Conservation (phyloP, 352 stramenopile genomes). For the Phytopythium oedochilum region DNA sequence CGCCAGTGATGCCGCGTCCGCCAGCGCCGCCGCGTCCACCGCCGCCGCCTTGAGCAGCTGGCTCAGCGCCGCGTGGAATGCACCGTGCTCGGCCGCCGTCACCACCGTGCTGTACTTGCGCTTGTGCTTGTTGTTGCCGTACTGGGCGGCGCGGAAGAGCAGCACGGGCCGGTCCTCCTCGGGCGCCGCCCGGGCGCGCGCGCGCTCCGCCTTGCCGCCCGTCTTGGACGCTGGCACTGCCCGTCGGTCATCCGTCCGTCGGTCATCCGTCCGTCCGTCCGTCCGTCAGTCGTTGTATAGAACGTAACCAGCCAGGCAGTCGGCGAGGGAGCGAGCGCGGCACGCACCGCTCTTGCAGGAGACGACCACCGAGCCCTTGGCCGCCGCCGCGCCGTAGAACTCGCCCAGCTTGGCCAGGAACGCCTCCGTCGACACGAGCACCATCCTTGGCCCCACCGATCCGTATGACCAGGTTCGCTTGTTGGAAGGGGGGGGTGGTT, state of each 20-base stretch:
- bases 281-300: too few relatives aligned
- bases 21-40: slow-evolving; percentile 29
- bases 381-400: slow-evolving; percentile 35
- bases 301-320: too few relatives aligned
- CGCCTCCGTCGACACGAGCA: slow-evolving; percentile 53
- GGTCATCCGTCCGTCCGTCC: too few relatives aligned
- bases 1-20: slow-evolving; percentile 25
- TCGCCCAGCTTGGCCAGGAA: slow-evolving; percentile 59
- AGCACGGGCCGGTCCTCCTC: slow-evolving; percentile 50
- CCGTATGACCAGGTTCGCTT: too few relatives aligned
- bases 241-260: too few relatives aligned
- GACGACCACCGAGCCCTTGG: slow-evolving; percentile 52
- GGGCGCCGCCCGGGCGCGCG: slow-evolving; percentile 29
- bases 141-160: slow-evolving; percentile 71
- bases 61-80: slow-evolving; percentile 65
- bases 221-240: slow-evolving; percentile 31
- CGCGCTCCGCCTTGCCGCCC: slow-evolving; percentile 27
- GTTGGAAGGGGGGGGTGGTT: too few relatives aligned
- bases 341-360: slow-evolving; percentile 66
- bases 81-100: slow-evolving; percentile 43
- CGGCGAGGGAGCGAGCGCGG: too few relatives aligned
- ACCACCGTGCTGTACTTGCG: slow-evolving; percentile 79
- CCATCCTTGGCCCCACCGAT: slow-evolving; percentile 23
- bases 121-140: slow-evolving; percentile 89
- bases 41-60: slow-evolving; percentile 75